Evolutionary conservation across 768 basidiomycete species (phyloP).

Genomic region (Macrolepiota albuminosa): DNA sequence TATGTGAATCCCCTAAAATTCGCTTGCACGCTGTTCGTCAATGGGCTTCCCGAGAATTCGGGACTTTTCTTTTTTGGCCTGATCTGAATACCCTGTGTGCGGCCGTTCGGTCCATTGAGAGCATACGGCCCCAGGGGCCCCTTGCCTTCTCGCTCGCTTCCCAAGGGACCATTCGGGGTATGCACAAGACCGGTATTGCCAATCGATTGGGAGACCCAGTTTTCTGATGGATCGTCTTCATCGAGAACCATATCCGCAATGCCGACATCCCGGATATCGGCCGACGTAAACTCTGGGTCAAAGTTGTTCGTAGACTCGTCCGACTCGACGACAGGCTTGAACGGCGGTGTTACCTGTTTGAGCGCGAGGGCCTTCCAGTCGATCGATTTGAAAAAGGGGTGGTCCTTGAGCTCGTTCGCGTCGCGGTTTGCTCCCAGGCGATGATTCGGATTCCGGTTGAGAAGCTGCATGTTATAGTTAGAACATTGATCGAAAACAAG

Average conservation of each 20-base stretch:
- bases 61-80: constrained; percentile 42
- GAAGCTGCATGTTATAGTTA: constrained; percentile 50
- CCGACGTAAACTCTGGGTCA: constrained; percentile 94
- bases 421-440: constrained; percentile 90
- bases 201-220: constrained; percentile 55
- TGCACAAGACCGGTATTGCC: constrained; percentile 38
- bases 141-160: constrained; percentile 42
- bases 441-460: constrained; percentile 98
- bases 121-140: constrained; percentile 14
- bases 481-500: neutral
- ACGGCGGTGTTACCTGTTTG: constrained; percentile 93
- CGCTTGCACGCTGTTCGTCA: constrained; percentile 92
- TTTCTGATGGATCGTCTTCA: constrained; percentile 68
- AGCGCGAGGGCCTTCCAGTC: constrained; percentile 86
- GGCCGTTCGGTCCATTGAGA: constrained; percentile 16
- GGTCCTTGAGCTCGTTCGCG: constrained; percentile 91
- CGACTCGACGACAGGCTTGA: constrained; percentile 96
- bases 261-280: constrained; percentile 77
- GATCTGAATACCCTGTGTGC: constrained; percentile 47
- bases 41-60: constrained; percentile 52
- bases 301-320: constrained; percentile 99
- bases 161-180: constrained; percentile 75
- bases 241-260: constrained; percentile 48
- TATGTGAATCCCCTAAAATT: constrained; percentile 96
- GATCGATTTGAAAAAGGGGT: constrained; percentile 87